phyloP scores from a whole-genome alignment of 2,329 filamentous ascomycete genomes.

The Trichoderma sp. region DNA sequence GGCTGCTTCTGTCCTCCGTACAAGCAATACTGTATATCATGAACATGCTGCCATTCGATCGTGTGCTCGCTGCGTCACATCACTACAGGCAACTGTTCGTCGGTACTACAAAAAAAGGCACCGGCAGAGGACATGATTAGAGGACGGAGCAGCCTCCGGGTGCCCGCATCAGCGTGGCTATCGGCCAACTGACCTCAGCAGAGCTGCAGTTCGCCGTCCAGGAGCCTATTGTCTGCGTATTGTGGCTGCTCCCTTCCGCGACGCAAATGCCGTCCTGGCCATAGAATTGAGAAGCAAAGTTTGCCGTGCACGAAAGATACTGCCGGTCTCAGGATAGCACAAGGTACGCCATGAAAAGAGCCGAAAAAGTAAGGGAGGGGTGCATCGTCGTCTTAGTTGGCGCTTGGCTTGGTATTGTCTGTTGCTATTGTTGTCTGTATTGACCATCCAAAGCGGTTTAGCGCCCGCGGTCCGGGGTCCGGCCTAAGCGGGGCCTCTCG shows the following conservation, averaged over 20 bases:
- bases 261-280: not conserved
- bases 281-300: not conserved
- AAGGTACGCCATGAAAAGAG: not conserved
- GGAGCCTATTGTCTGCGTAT: slow-evolving; percentile 22
- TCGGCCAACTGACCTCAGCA: slow-evolving; percentile 1
- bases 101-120: no score
- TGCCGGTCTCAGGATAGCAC: not conserved
- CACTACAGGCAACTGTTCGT: not conserved
- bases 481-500: slow-evolving; percentile 21
- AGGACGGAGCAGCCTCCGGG: not conserved
- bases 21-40: not conserved
- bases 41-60: not conserved
- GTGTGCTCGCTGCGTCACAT: not conserved
- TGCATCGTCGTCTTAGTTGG: slow-evolving; percentile 8
- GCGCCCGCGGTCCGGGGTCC: slow-evolving; percentile 33
- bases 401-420: slow-evolving; percentile 37
- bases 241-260: not conserved
- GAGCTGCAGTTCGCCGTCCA: not conserved
- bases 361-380: not conserved
- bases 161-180: not conserved
- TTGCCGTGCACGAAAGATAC: not conserved
- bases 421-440: slow-evolving; percentile 40
- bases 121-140: not conserved
- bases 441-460: slow-evolving; percentile 34
- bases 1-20: not conserved